Percentiles rank a stretch among this genome's conserved stretches.
Evolutionary conservation across 2,329 filamentous ascomycete genomes (phyloP).

Genomic region (Ceratocystis variospora): DNA sequence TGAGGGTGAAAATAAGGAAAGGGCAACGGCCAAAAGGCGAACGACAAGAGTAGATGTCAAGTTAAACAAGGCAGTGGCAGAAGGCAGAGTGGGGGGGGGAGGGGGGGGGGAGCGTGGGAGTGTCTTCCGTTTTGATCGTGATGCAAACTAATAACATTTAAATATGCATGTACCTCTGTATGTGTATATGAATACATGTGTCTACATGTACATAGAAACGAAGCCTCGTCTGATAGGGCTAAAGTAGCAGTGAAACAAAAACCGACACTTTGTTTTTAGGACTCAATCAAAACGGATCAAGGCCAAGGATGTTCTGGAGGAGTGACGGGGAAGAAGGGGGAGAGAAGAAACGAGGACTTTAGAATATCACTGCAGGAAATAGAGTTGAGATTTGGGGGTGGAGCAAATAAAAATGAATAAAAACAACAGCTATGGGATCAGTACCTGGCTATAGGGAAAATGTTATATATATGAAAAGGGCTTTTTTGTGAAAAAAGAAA

Average conservation of each 20-base stretch:
- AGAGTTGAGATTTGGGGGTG: slow-evolving; percentile 4
- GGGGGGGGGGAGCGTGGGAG: background rate
- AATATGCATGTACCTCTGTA: background rate
- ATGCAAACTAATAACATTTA: background rate
- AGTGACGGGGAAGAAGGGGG: slow-evolving; percentile 1
- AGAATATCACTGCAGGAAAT: slow-evolving; percentile 7
- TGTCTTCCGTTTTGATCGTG: background rate
- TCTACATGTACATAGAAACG: background rate
- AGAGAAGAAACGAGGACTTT: background rate
- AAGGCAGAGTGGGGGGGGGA: background rate
- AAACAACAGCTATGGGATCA: background rate
- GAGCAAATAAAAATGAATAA: background rate
- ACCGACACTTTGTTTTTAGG: slow-evolving; percentile 1
- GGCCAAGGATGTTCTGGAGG: slow-evolving; percentile 1
- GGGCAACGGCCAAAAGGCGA: background rate
- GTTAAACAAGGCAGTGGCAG: background rate
- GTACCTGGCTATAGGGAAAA: too few relatives aligned
- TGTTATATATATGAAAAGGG: too few relatives aligned
- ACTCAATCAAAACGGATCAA: slow-evolving; percentile 5
- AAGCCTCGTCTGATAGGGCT: slow-evolving; percentile 2
- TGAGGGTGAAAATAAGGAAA: background rate
- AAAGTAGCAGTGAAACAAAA: slow-evolving; percentile 8
- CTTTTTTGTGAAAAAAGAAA: background rate
- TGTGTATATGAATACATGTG: background rate
- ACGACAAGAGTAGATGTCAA: background rate